Percentiles rank a stretch among this genome's conserved stretches.
Evolutionary conservation across 164 flowering plant species (phyloP).

Genomic region (Warburgia ugandensis): DNA sequence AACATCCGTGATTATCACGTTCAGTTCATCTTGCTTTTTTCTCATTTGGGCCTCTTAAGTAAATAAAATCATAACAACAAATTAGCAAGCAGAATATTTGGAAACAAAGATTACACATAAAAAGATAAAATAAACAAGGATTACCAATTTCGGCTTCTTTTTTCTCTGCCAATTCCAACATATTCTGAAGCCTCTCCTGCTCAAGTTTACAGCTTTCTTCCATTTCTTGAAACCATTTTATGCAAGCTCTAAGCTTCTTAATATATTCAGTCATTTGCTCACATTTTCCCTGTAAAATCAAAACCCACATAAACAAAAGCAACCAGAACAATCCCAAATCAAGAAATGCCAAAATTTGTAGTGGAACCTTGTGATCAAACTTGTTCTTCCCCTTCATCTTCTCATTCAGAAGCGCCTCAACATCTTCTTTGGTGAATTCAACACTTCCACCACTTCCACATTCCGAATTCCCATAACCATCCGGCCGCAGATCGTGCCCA

Average conservation of each 20-base stretch:
- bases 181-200: constrained; percentile 38
- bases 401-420: constrained; percentile 67
- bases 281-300: constrained; percentile 47
- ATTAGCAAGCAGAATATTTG: neutral
- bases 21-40: constrained; percentile 60
- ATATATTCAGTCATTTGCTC: constrained; percentile 62
- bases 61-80: neutral
- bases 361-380: constrained; percentile 67
- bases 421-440: constrained; percentile 75
- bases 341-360: neutral
- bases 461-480: constrained; percentile 57
- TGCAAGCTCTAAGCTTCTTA: constrained; percentile 54
- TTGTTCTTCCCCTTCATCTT: constrained; percentile 66
- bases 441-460: constrained; percentile 21
- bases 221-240: constrained; percentile 66
- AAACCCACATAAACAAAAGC: neutral
- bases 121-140: neutral
- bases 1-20: constrained; percentile 37
- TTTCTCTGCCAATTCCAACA: constrained; percentile 33
- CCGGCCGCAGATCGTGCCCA: constrained; percentile 33
- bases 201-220: constrained; percentile 39
- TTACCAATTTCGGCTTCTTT: constrained; percentile 49
- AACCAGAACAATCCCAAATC: neutral
- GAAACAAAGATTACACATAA: neutral
- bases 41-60: constrained; percentile 37